Evolutionary conservation across 2,329 filamentous ascomycete genomes (phyloP).

Genomic region (Trichoderma cornu-damae): DNA sequence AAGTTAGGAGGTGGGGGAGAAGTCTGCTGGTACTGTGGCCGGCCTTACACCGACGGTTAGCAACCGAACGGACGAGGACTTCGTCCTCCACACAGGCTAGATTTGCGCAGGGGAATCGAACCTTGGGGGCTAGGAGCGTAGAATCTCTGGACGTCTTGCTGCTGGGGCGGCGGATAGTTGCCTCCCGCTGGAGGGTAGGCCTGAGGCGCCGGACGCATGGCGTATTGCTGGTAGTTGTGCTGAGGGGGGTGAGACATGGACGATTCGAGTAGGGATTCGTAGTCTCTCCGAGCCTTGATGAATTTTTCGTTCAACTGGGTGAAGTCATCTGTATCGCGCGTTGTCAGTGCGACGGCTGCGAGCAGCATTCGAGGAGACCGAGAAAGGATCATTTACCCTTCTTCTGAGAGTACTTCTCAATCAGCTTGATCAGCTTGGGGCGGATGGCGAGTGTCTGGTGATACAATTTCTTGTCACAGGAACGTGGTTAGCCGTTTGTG

Average conservation of each 20-base stretch:
- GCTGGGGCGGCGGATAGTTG: slow-evolving; percentile 34
- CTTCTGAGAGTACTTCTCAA: slow-evolving; percentile 98
- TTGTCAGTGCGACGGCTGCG: neutral
- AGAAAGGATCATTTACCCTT: slow-evolving; percentile 60
- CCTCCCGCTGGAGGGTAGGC: slow-evolving; percentile 39
- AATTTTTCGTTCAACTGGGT: slow-evolving; percentile 99
- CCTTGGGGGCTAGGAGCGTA: slow-evolving; percentile 46
- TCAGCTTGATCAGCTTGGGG: slow-evolving; percentile 94
- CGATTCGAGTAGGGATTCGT: slow-evolving; percentile 89
- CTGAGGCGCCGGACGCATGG: slow-evolving; percentile 47
- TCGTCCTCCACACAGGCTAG: neutral
- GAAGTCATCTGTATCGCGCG: slow-evolving; percentile 69
- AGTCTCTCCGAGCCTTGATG: slow-evolving; percentile 95
- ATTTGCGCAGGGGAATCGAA: neutral
- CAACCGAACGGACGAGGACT: neutral
- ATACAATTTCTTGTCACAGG: slow-evolving; percentile 64
- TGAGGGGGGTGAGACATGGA: slow-evolving; percentile 94
- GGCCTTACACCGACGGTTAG: slow-evolving; percentile 33
- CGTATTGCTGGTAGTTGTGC: slow-evolving; percentile 67
- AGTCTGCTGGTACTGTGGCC: slow-evolving; percentile 43
- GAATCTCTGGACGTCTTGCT: slow-evolving; percentile 61
- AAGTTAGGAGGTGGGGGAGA: slow-evolving; percentile 51
- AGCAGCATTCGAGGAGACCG: too few species aligned
- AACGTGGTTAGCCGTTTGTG: slow-evolving; percentile 36
- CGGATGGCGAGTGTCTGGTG: slow-evolving; percentile 91